phyloP scores from a whole-genome alignment of 139 green algal genomes.

The Picochlorum sp. region DNA sequence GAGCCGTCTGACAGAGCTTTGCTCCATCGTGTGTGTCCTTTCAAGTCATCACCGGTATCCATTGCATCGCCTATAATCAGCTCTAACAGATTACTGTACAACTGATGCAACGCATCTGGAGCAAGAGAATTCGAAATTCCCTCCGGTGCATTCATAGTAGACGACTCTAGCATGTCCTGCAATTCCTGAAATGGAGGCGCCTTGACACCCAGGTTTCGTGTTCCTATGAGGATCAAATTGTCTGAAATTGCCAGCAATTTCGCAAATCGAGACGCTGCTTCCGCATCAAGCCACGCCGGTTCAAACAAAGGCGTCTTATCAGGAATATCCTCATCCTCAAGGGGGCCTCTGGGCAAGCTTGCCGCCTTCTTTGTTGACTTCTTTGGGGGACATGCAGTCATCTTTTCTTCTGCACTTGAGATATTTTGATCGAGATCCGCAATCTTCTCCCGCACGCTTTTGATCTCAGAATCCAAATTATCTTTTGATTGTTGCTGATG shows the following conservation, averaged over 20 bases:
- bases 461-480: conserved; percentile 18
- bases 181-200: neutral
- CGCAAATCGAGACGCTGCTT: conserved; percentile 18
- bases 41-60: neutral
- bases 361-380: neutral
- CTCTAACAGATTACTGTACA: neutral
- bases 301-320: conserved; percentile 12
- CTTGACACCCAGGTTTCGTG: neutral
- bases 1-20: conserved; percentile 22
- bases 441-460: neutral
- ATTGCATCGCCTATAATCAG: neutral
- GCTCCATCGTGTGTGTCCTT: neutral
- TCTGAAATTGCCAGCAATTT: conserved; percentile 37
- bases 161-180: neutral
- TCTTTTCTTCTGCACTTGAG: neutral
- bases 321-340: conserved; percentile 39
- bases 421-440: no score
- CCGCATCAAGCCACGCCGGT: conserved; percentile 9
- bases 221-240: conserved; percentile 17
- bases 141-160: neutral
- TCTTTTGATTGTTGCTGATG: neutral
- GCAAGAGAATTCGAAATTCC: neutral
- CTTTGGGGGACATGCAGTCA: neutral
- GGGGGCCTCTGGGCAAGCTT: conserved; percentile 14
- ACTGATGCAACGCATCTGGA: neutral